These are phyloP conservation scores for Beta vulgaris DNA, from an alignment of 148 eudicot species.

Conservation along the genomic window DNA sequence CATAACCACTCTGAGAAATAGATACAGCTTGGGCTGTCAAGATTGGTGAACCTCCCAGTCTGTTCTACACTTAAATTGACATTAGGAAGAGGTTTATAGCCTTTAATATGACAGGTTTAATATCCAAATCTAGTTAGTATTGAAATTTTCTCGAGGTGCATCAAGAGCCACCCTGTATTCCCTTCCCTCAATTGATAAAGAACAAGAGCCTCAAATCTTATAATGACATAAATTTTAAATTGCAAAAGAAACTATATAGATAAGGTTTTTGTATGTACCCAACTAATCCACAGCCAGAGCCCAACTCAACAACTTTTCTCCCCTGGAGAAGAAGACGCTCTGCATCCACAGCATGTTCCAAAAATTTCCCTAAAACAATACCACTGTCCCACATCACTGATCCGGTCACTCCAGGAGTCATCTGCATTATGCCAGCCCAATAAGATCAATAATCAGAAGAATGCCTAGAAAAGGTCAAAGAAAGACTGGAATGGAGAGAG, in stretches of 20 bases:
- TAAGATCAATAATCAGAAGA: neutral
- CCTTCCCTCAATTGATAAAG: neutral
- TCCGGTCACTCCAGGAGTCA: constrained; percentile 91
- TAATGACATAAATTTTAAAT: neutral
- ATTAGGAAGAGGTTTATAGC: neutral
- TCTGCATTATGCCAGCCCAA: constrained; percentile 35
- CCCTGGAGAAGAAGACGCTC: constrained; percentile 53
- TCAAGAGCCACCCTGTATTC: neutral
- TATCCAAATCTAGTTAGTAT: neutral
- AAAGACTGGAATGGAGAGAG: too few relatives aligned
- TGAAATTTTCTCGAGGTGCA: neutral
- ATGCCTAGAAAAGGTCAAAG: neutral
- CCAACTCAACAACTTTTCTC: constrained; percentile 87
- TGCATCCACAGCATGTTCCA: constrained; percentile 86
- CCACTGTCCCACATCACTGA: constrained; percentile 99
- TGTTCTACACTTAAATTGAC: neutral
- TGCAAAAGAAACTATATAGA: constrained; percentile 7
- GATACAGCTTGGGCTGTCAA: neutral
- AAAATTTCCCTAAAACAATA: constrained; percentile 73
- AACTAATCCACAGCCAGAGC: constrained; percentile 91
- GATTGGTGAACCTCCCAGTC: neutral
- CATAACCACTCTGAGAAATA: neutral
- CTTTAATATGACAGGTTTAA: too few relatives aligned
- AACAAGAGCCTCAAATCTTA: neutral
- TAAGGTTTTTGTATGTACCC: constrained; percentile 53